Evolutionary conservation across 2,329 filamentous ascomycete genomes (phyloP).

Genomic region (Clonostachys byssicola): DNA sequence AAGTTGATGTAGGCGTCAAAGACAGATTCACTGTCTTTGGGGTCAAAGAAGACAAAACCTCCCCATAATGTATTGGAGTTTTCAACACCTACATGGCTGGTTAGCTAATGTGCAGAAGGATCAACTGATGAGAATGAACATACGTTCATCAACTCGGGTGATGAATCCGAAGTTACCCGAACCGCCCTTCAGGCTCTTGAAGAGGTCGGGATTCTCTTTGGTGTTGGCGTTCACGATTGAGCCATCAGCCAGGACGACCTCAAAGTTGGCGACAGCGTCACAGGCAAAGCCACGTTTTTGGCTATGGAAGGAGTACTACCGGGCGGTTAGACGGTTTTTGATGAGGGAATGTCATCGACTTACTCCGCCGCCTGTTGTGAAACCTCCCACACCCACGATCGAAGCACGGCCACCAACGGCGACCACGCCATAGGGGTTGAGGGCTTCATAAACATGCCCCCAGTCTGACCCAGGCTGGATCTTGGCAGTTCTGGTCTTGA

Average conservation of each 20-base stretch:
- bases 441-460: slow-evolving; percentile 12
- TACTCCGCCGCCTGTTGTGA: slow-evolving; percentile 25
- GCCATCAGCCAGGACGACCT: slow-evolving; percentile 35
- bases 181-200: slow-evolving; percentile 35
- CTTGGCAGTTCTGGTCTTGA: slow-evolving; percentile 23
- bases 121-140: background rate
- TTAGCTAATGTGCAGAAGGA: slow-evolving; percentile 7
- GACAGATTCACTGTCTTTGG: slow-evolving; percentile 10
- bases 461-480: slow-evolving; percentile 38
- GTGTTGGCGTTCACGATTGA: slow-evolving; percentile 30
- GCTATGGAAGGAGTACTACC: slow-evolving; percentile 22
- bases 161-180: slow-evolving; percentile 33
- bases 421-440: slow-evolving; percentile 20
- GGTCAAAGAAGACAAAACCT: slow-evolving; percentile 17
- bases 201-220: slow-evolving; percentile 30
- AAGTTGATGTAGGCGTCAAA: slow-evolving; percentile 25
- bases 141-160: slow-evolving; percentile 16
- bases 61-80: slow-evolving; percentile 21
- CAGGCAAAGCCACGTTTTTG: slow-evolving; percentile 27
- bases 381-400: slow-evolving; percentile 26
- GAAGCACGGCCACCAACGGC: slow-evolving; percentile 35
- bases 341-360: too few relatives aligned
- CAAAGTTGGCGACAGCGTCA: slow-evolving; percentile 29
- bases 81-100: slow-evolving; percentile 14
- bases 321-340: background rate